Conservation (phyloP, 805 yeast species). For the Wickerhamiella azymoides region DNA sequence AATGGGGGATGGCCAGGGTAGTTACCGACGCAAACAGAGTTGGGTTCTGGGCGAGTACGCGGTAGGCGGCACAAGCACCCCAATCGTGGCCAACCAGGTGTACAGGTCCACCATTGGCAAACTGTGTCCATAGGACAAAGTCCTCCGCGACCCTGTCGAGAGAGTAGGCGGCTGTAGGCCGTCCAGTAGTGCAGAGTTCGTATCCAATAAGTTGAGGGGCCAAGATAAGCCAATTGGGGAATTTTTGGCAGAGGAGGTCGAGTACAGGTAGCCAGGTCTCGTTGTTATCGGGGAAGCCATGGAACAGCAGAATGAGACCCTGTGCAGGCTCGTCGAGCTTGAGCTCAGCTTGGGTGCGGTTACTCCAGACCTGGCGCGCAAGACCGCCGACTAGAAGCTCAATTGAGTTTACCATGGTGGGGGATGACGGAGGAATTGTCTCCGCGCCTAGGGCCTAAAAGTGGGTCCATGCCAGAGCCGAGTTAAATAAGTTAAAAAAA, state of each 20-base stretch:
- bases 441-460: too few species aligned
- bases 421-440: background rate
- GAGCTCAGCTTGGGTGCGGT: background rate
- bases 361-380: background rate
- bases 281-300: constrained; percentile 21
- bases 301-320: constrained; percentile 15
- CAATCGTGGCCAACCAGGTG: constrained; percentile 22
- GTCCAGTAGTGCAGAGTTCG: constrained; percentile 15
- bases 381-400: background rate
- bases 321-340: background rate
- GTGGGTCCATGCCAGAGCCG: background rate
- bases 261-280: constrained; percentile 15
- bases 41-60: constrained; percentile 14
- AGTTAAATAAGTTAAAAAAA: background rate
- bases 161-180: constrained; percentile 10
- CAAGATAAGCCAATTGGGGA: constrained; percentile 14
- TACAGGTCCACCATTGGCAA: constrained; percentile 12
- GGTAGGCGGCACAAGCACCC: constrained; percentile 20
- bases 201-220: constrained; percentile 21
- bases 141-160: constrained; percentile 15
- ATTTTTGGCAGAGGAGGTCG: constrained; percentile 9
- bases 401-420: background rate
- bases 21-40: constrained; percentile 14
- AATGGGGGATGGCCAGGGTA: constrained; percentile 20
- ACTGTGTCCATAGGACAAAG: constrained; percentile 11